Evolutionary conservation across 441 rosid genomes (phyloP), one percentile per base, ranked within the genome.

Genomic region (Cnidoscolus chayamansa): DNA sequence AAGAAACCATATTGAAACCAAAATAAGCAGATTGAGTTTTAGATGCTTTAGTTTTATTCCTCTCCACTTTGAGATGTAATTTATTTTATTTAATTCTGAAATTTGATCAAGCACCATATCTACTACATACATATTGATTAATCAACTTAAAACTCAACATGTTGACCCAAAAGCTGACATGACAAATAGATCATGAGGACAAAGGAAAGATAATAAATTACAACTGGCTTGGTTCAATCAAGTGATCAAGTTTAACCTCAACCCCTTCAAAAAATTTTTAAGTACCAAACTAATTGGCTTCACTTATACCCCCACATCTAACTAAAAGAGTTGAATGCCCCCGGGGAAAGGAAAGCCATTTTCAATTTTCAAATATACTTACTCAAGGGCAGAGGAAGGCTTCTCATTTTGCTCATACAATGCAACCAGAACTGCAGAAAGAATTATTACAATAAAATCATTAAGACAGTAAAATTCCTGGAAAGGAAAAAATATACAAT

Each of bases 351-450:
- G 2, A 30, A 10, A 4, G 59, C 25, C 30, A 50, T 2, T 50
- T 7, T 50, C 19, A 49, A 67, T 16, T 31, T 16, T 20, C 8
- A 63, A 17, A 64, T 37, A 54, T n/a, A 89, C 99, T 84, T 82
- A 92, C 98, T 94, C 99, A 63, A 86, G 79, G 69, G 96, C 97
- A 68, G 98, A 92, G 54, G 93, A 85, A 76, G 97, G 99, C 74
- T 90, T 90, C 78, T 92, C 97, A 79, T 88, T 86, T 74, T 94
- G 93, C 84, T 94, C 98, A 80, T 92, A 94, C 65, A 92, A 82
- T 37, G 93, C 78, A 76, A 90, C 96, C 75, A 94, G 79, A 77
- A 89, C 94, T 94, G 76, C 76, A 87, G 1, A 48, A 62, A 45
- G 16, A 19, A 1, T 53, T 0, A 30, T 61, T 0, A 40, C 40